A percentile compares a stretch with the other conserved stretches of the same genome.
Conservation (phyloP, 1,284 basidiomycete species). For the Ganoderma boninense region DNA sequence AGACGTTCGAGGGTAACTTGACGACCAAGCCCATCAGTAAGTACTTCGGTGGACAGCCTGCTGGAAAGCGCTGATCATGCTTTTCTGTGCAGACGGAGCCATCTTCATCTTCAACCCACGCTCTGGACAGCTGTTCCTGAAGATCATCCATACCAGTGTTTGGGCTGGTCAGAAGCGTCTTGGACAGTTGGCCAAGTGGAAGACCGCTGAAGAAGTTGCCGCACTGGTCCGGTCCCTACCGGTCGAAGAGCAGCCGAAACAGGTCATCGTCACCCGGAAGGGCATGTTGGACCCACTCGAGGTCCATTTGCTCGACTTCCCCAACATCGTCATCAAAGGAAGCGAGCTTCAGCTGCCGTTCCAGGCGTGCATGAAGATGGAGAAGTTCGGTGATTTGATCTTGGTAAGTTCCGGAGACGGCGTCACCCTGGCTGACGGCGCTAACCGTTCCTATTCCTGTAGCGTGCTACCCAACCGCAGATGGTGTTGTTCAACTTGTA, state of each 20-base stretch:
- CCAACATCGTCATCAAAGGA: slow-evolving; percentile 99
- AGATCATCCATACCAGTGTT: slow-evolving; percentile 99
- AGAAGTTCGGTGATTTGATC: slow-evolving; percentile 99
- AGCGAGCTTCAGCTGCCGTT: slow-evolving; percentile 98
- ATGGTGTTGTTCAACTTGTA: slow-evolving; percentile 99
- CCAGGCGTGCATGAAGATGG: slow-evolving; percentile 99
- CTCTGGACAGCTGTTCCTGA: slow-evolving; percentile 97
- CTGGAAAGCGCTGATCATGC: slow-evolving; percentile 11
- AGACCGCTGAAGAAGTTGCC: slow-evolving; percentile 99
- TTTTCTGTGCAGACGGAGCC: slow-evolving; percentile 75
- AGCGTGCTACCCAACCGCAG: slow-evolving; percentile 96
- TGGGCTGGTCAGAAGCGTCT: slow-evolving; percentile 99
- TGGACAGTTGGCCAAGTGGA: slow-evolving; percentile 99
- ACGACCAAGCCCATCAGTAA: slow-evolving; percentile 98
- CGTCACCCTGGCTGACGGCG: background rate
- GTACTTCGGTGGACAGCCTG: slow-evolving; percentile 33
- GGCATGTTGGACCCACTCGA: slow-evolving; percentile 99
- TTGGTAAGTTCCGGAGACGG: slow-evolving; percentile 58
- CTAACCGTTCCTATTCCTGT: slow-evolving; percentile 24
- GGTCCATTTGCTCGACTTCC: slow-evolving; percentile 99
- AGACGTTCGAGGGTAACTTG: slow-evolving; percentile 99
- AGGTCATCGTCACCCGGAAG: slow-evolving; percentile 99
- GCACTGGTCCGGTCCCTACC: slow-evolving; percentile 96
- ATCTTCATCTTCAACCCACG: slow-evolving; percentile 99
- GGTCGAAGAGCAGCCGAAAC: slow-evolving; percentile 99